Percentiles rank a stretch among this genome's conserved stretches.
Evolutionary conservation across 179 eudicot species (phyloP).

Genomic region (Patellifolia procumbens): DNA sequence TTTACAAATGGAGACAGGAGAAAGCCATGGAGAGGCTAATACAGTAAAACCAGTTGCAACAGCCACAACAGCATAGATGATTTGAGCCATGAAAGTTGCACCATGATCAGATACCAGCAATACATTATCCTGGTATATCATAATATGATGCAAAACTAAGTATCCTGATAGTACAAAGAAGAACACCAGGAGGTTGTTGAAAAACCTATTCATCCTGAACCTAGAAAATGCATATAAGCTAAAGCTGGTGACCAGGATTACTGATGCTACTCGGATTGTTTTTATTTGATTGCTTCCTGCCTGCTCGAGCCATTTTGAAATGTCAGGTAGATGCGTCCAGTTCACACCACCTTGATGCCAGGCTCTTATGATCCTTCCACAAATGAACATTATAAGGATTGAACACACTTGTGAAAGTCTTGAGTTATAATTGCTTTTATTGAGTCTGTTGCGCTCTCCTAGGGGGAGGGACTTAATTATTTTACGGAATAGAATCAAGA

Average conservation of each 20-base stretch:
- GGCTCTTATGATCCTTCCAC: slow-evolving; percentile 81
- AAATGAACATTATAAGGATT: slow-evolving; percentile 44
- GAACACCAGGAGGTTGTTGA: slow-evolving; percentile 37
- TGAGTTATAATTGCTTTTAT: slow-evolving; percentile 12
- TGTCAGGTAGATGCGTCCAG: slow-evolving; percentile 89
- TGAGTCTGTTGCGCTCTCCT: slow-evolving; percentile 21
- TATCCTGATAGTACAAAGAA: slow-evolving; percentile 48
- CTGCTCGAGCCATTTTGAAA: slow-evolving; percentile 81
- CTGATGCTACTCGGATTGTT: slow-evolving; percentile 51
- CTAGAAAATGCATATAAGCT: slow-evolving; percentile 49
- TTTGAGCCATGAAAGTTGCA: slow-evolving; percentile 57
- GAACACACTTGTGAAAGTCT: slow-evolving; percentile 35
- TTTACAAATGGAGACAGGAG: slow-evolving; percentile 33
- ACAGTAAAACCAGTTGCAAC: slow-evolving; percentile 38
- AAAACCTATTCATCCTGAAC: slow-evolving; percentile 32
- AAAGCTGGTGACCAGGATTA: slow-evolving; percentile 49
- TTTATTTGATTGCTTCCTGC: slow-evolving; percentile 55
- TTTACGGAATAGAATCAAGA: slow-evolving; percentile 59
- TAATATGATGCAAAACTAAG: slow-evolving; percentile 60
- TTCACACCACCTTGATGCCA: slow-evolving; percentile 99
- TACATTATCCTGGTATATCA: slow-evolving; percentile 43
- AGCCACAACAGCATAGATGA: slow-evolving; percentile 58
- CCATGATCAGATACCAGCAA: slow-evolving; percentile 41
- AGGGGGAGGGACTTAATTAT: slow-evolving; percentile 38
- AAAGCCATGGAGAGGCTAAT: slow-evolving; percentile 67